Percentiles rank a stretch among this genome's conserved stretches.
phyloP scores from a whole-genome alignment of 192 early-diverging fungal genomes.

The Entomortierella parvispora region DNA sequence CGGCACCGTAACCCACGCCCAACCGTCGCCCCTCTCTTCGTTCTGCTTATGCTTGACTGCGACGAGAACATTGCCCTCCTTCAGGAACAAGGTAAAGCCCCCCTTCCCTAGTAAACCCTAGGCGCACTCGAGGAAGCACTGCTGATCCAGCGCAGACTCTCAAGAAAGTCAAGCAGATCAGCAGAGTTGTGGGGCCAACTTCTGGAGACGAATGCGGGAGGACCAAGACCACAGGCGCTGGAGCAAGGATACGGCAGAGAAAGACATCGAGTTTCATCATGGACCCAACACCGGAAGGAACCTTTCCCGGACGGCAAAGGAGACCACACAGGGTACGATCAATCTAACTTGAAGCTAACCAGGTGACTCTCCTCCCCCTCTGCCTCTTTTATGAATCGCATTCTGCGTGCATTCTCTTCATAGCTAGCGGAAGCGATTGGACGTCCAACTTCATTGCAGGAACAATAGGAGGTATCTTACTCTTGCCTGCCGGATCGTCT shows the following conservation, averaged over 20 bases:
- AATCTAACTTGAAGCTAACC: slow-evolving; percentile 1
- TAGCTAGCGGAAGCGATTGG: slow-evolving; percentile 40
- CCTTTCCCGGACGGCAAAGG: not conserved
- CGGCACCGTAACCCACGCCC: not conserved
- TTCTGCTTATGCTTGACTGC: slow-evolving; percentile 50
- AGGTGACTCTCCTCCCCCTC: not conserved
- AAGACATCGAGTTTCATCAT: not conserved
- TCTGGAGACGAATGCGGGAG: too few species aligned
- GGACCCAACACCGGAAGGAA: not conserved
- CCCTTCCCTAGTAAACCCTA: not conserved
- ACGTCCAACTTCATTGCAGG: slow-evolving; percentile 50
- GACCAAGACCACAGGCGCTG: too few species aligned
- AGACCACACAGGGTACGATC: not conserved
- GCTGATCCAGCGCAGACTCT: too few species aligned
- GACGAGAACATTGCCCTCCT: slow-evolving; percentile 49
- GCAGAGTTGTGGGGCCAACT: too few species aligned
- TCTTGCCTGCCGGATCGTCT: too few species aligned
- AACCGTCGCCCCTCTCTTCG: not conserved
- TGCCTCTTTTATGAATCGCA: not conserved
- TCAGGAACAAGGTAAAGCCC: slow-evolving; percentile 44
- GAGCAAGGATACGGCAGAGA: not conserved
- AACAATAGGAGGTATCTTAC: slow-evolving; percentile 51
- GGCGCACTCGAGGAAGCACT: too few species aligned
- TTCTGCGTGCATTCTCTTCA: slow-evolving; percentile 7
- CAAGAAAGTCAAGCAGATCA: too few species aligned